Evolutionary conservation across 2,329 filamentous ascomycete genomes (phyloP).

Genomic region (Colletotrichum acutatum): DNA sequence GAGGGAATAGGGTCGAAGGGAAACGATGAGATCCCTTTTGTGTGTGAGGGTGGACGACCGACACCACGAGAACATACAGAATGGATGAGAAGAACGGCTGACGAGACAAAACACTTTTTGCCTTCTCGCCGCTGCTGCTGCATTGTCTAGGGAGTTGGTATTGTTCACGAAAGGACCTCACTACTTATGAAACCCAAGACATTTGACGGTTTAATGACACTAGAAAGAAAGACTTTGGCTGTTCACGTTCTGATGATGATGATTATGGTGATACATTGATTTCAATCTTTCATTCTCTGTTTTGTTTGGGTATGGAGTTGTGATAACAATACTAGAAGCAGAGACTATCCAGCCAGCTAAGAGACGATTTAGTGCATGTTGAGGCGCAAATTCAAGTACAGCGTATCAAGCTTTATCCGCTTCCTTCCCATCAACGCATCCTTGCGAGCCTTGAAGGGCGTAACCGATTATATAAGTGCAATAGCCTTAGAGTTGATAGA

Average conservation of each 20-base stretch:
- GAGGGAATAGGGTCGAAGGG: not conserved
- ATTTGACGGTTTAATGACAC: slow-evolving; percentile 33
- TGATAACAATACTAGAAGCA: not conserved
- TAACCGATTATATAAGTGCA: not conserved
- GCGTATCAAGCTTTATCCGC: not conserved
- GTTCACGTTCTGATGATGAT: not conserved
- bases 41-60: too few species aligned
- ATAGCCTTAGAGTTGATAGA: too few species aligned
- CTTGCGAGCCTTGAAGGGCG: not conserved
- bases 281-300: not conserved
- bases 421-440: not conserved
- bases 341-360: not conserved
- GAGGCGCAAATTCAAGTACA: not conserved
- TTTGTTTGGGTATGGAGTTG: not conserved
- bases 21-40: not conserved
- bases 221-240: slow-evolving; percentile 12
- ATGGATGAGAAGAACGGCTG: slow-evolving; percentile 15
- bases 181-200: slow-evolving; percentile 32
- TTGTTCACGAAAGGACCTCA: slow-evolving; percentile 24
- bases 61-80: too few species aligned
- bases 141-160: slow-evolving; percentile 24
- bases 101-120: not conserved
- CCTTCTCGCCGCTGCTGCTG: not conserved
- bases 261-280: not conserved
- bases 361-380: not conserved